phyloP scores from a whole-genome alignment of 805 yeast species.

The Saccharomycopsis malanga region DNA sequence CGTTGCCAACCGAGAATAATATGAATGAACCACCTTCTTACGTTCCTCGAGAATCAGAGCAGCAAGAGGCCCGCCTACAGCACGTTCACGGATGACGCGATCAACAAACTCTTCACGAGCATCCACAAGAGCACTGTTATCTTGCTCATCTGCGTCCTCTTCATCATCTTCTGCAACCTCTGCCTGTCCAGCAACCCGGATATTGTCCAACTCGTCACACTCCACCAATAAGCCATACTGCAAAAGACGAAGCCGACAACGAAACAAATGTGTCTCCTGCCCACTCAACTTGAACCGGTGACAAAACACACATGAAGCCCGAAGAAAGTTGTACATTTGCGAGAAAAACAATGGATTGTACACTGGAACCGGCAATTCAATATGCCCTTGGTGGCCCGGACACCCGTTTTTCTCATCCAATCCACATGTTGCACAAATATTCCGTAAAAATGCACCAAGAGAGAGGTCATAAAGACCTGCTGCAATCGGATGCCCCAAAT shows the following conservation, averaged over 20 bases:
- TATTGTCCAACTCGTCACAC: slow-evolving; percentile 61
- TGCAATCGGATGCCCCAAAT: slow-evolving; percentile 88
- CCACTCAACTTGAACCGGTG: slow-evolving; percentile 70
- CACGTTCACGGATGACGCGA: slow-evolving; percentile 62
- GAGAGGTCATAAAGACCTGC: slow-evolving; percentile 93
- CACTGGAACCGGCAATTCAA: slow-evolving; percentile 91
- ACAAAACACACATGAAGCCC: slow-evolving; percentile 86
- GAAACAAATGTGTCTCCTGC: slow-evolving; percentile 64
- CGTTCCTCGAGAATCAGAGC: slow-evolving; percentile 86
- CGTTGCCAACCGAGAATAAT: slow-evolving; percentile 62
- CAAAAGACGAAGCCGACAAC: slow-evolving; percentile 70
- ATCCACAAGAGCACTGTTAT: slow-evolving; percentile 34
- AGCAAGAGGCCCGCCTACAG: slow-evolving; percentile 33
- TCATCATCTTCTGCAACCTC: slow-evolving; percentile 38
- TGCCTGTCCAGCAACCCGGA: slow-evolving; percentile 28
- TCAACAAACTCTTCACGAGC: slow-evolving; percentile 68
- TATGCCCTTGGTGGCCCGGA: slow-evolving; percentile 98
- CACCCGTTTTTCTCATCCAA: slow-evolving; percentile 79
- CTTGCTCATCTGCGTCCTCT: slow-evolving; percentile 34
- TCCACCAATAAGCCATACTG: slow-evolving; percentile 88
- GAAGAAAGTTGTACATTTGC: slow-evolving; percentile 77
- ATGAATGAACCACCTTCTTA: slow-evolving; percentile 61
- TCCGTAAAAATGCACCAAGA: slow-evolving; percentile 87
- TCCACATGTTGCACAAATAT: slow-evolving; percentile 93
- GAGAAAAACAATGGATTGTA: slow-evolving; percentile 92